Percentiles rank a stretch among this genome's conserved stretches.
Evolutionary conservation across 1,284 basidiomycete species (phyloP).

Genomic region (Marasmius sp.): DNA sequence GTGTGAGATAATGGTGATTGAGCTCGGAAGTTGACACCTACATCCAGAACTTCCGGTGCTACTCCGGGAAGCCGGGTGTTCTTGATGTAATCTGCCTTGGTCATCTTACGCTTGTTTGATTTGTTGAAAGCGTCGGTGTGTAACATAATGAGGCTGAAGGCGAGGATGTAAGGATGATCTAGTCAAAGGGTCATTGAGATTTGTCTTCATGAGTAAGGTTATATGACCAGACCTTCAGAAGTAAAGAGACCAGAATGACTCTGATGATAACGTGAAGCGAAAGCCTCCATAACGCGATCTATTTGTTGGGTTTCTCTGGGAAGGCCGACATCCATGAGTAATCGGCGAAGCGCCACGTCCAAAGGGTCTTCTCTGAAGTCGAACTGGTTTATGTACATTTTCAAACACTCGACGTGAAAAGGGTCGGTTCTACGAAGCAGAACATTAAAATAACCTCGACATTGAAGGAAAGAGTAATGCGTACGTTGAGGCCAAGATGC

Average conservation of each 20-base stretch:
- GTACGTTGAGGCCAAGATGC: constrained; percentile 81
- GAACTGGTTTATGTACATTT: constrained; percentile 76
- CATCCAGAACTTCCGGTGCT: constrained; percentile 82
- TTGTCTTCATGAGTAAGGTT: not conserved
- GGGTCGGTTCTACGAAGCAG: constrained; percentile 57
- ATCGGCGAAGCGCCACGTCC: constrained; percentile 88
- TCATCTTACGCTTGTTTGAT: constrained; percentile 98
- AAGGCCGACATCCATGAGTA: constrained; percentile 90
- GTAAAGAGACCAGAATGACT: constrained; percentile 86
- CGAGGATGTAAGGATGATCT: constrained; percentile 96
- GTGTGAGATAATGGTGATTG: not conserved
- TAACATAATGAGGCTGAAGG: constrained; percentile 98
- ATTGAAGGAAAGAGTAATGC: constrained; percentile 18
- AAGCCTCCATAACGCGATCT: constrained; percentile 95
- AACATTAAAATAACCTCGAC: constrained; percentile 5
- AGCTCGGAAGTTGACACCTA: constrained; percentile 32
- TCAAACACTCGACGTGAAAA: constrained; percentile 74
- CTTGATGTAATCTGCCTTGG: constrained; percentile 88
- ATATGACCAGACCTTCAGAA: constrained; percentile 59
- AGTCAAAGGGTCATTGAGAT: constrained; percentile 4
- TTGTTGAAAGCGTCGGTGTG: constrained; percentile 98
- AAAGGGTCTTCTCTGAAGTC: constrained; percentile 82
- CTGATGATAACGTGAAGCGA: constrained; percentile 81
- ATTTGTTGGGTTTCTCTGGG: constrained; percentile 98
- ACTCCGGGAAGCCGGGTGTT: constrained; percentile 91